Percentiles rank a stretch among this genome's conserved stretches.
phyloP scores from a whole-genome alignment of 768 basidiomycete genomes.

The Suillus spraguei region DNA sequence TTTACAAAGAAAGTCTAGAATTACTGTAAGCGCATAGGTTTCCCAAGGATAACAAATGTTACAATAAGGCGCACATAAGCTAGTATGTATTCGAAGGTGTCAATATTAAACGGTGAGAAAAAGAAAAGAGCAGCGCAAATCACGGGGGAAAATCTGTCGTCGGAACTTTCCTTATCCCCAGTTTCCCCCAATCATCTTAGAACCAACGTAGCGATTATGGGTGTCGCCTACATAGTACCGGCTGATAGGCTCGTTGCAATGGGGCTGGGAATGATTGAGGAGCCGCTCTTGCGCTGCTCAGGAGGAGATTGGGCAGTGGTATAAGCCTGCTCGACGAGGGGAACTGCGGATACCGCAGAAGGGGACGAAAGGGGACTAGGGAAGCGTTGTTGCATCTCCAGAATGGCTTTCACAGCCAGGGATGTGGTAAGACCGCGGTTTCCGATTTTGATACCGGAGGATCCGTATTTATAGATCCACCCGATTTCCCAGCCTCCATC shows the following conservation, averaged over 20 bases:
- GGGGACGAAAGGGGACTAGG: not conserved
- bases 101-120: not conserved
- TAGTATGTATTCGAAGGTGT: not conserved
- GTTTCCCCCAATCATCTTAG: not conserved
- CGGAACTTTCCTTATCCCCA: not conserved
- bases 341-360: not conserved
- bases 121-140: not conserved
- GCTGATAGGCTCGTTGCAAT: not conserved
- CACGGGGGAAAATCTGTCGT: not conserved
- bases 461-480: conserved; percentile 60
- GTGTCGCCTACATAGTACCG: not conserved
- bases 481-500: conserved; percentile 60
- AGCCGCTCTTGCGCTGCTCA: conserved; percentile 5
- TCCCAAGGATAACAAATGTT: not conserved
- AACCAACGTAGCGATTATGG: not conserved
- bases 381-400: conserved; percentile 14
- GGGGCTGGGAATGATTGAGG: not conserved
- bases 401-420: conserved; percentile 52
- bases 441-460: conserved; percentile 48
- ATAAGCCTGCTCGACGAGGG: not conserved
- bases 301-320: too few relatives aligned
- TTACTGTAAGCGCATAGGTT: not conserved
- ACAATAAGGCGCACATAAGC: not conserved
- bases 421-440: conserved; percentile 60
- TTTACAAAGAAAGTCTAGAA: not conserved